phyloP scores from a whole-genome alignment of 148 eudicot species.

The Vaccinium macrocarpon region DNA sequence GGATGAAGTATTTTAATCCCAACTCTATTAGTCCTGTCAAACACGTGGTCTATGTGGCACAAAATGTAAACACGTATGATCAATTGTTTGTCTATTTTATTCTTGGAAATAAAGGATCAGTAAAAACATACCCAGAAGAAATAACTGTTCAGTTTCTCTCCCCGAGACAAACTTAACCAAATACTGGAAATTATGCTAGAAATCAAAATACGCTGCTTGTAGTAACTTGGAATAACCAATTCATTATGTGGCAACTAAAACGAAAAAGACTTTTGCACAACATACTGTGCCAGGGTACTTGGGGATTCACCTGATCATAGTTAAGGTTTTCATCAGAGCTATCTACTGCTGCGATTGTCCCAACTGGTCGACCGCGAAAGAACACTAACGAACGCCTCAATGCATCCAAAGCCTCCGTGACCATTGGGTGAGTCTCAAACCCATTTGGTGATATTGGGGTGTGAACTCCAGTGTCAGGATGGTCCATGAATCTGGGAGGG shows the following conservation, averaged over 20 bases:
- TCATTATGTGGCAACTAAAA: not conserved
- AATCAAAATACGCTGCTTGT: not conserved
- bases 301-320: constrained; percentile 80
- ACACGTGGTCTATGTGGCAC: not conserved
- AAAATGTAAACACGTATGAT: not conserved
- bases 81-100: not conserved
- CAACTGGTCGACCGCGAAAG: constrained; percentile 92
- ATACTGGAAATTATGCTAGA: not conserved
- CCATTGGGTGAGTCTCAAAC: constrained; percentile 65
- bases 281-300: not conserved
- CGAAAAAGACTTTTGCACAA: not conserved
- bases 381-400: constrained; percentile 67
- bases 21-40: not conserved
- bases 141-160: not conserved
- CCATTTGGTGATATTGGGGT: constrained; percentile 65
- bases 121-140: not conserved
- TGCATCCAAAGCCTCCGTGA: constrained; percentile 84
- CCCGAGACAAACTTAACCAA: not conserved
- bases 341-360: constrained; percentile 90
- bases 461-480: constrained; percentile 56
- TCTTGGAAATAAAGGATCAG: not conserved
- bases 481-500: constrained; percentile 37
- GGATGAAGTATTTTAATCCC: not conserved
- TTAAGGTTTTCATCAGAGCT: constrained; percentile 73
- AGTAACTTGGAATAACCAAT: not conserved